Percentiles rank a stretch among this genome's conserved stretches.
phyloP scores from a whole-genome alignment of 2,329 filamentous ascomycete species.

The Sporothrix dimorphospora region DNA sequence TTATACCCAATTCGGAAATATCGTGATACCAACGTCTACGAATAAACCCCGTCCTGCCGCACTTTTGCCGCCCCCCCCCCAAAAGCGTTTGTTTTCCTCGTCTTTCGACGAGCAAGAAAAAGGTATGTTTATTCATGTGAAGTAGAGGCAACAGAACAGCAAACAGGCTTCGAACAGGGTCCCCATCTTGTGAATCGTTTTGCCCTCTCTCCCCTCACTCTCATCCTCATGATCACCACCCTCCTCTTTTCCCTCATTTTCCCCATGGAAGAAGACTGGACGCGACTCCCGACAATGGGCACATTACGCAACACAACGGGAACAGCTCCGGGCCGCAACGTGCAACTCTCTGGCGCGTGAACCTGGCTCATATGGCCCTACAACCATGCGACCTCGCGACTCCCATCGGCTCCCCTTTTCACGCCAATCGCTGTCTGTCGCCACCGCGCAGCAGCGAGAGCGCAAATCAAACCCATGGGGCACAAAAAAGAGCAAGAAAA shows the following conservation, averaged over 20 bases:
- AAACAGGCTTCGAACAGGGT: background rate
- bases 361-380: background rate
- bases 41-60: slow-evolving; percentile 18
- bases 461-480: background rate
- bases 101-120: slow-evolving; percentile 16
- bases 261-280: background rate
- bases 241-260: background rate
- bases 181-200: background rate
- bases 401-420: background rate
- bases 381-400: background rate
- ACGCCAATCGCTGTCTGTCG: background rate
- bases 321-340: background rate
- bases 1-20: slow-evolving; percentile 36
- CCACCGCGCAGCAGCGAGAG: background rate
- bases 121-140: slow-evolving; percentile 13
- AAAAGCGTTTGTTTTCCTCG: slow-evolving; percentile 23
- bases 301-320: background rate
- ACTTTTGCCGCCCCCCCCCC: slow-evolving; percentile 17
- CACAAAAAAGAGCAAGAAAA: background rate
- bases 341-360: background rate
- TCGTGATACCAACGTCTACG: slow-evolving; percentile 29
- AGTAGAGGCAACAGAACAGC: background rate
- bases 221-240: background rate
- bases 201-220: background rate
- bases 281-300: background rate